phyloP scores from a whole-genome alignment of 495 filamentous ascomycete species.

The Cudoniella acicularis region DNA sequence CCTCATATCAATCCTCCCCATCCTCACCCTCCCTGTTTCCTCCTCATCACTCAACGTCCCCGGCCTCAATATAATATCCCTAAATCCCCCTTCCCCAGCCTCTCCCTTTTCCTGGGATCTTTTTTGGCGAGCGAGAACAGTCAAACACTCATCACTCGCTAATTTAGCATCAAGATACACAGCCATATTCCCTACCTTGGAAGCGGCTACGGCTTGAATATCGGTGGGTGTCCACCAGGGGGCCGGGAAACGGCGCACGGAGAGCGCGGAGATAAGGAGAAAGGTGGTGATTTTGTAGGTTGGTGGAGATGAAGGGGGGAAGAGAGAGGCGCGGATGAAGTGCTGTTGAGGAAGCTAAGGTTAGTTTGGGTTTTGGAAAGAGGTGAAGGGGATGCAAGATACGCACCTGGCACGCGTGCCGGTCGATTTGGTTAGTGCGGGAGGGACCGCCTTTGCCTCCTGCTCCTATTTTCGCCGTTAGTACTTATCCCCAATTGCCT shows the following conservation, averaged over 20 bases:
- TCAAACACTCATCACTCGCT: conserved; percentile 68
- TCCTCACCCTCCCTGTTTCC: conserved; percentile 54
- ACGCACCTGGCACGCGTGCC: conserved; percentile 24
- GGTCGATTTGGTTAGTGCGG: conserved; percentile 50
- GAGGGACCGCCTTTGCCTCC: conserved; percentile 70
- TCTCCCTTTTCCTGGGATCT: conserved; percentile 21
- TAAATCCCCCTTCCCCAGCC: conserved; percentile 40
- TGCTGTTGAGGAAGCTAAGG: no score
- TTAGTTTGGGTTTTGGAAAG: no score
- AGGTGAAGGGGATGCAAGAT: no score
- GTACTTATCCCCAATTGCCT: not conserved
- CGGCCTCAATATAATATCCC: conserved; percentile 67
- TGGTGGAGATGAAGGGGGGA: conserved; percentile 44
- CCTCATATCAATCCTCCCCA: no score
- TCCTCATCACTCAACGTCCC: conserved; percentile 57
- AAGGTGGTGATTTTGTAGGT: conserved; percentile 76
- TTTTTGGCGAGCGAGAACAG: conserved; percentile 40
- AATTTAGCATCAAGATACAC: conserved; percentile 72
- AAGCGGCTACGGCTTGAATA: conserved; percentile 46
- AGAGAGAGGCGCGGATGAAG: conserved; percentile 60
- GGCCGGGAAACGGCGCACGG: conserved; percentile 47
- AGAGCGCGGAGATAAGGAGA: conserved; percentile 67
- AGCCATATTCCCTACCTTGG: conserved; percentile 50
- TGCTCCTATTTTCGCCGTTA: conserved; percentile 43
- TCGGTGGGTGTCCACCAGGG: conserved; percentile 64